Evolutionary conservation across 768 basidiomycete species (phyloP).

Genomic region (Boletellus ananas): DNA sequence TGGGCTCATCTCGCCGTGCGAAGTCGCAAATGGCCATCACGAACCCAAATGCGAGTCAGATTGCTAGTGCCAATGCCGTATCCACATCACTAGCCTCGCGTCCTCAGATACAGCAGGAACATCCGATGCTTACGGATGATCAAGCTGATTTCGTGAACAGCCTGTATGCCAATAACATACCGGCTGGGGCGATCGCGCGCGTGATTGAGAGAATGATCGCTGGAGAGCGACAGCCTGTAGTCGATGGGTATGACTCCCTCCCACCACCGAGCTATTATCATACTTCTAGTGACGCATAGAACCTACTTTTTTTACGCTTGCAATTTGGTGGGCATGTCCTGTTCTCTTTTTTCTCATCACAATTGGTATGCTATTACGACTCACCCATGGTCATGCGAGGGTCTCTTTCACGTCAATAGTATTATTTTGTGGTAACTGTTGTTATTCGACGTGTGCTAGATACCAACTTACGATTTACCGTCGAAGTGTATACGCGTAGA

Average conservation of each 20-base stretch:
- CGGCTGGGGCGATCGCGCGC: conserved; percentile 23
- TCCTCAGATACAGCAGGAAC: conserved; percentile 4
- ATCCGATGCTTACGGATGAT: conserved; percentile 14
- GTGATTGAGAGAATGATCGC: conserved; percentile 27
- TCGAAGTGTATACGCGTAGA: no score
- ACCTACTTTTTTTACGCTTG: not conserved
- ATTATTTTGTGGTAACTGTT: not conserved
- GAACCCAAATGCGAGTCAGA: not conserved
- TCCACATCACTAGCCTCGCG: not conserved
- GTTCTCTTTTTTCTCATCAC: not conserved
- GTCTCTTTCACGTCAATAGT: not conserved
- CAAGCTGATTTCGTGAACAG: conserved; percentile 26
- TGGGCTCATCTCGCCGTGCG: not conserved
- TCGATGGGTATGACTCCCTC: conserved; percentile 8
- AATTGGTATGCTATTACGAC: not conserved
- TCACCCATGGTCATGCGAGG: no score
- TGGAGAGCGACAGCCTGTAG: conserved; percentile 5
- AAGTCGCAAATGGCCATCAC: conserved; percentile 1
- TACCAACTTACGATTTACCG: no score
- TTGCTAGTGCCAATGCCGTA: not conserved
- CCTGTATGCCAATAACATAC: conserved; percentile 25
- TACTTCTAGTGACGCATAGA: not conserved
- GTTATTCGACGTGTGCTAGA: no score
- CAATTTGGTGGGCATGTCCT: not conserved
- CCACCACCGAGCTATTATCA: conserved; percentile 16